Conservation (phyloP, 2,329 filamentous ascomycete genomes). For the Lachnum nothofagi region DNA sequence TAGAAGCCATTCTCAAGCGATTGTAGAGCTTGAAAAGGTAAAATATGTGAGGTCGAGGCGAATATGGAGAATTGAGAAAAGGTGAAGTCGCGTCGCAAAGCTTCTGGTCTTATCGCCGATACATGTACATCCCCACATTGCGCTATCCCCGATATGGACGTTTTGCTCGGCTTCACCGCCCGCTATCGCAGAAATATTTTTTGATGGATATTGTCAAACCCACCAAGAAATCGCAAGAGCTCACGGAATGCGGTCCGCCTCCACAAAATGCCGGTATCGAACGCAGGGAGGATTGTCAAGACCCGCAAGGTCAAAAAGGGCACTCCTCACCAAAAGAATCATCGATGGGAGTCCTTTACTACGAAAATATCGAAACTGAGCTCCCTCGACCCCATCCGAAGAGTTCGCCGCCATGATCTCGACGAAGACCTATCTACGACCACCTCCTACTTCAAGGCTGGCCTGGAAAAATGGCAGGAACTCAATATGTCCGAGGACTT, state of each 20-base stretch:
- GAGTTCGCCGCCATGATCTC: slow-evolving; percentile 78
- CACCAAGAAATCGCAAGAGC: background rate
- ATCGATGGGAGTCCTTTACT: slow-evolving; percentile 88
- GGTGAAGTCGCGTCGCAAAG: background rate
- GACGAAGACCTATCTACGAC: slow-evolving; percentile 69
- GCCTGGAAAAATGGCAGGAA: slow-evolving; percentile 83
- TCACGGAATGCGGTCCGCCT: slow-evolving; percentile 11
- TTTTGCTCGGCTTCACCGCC: slow-evolving; percentile 16
- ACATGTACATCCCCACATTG: slow-evolving; percentile 17
- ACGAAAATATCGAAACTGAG: slow-evolving; percentile 86
- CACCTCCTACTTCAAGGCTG: slow-evolving; percentile 81
- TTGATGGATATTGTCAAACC: background rate
- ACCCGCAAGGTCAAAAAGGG: slow-evolving; percentile 63
- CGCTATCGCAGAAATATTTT: slow-evolving; percentile 9
- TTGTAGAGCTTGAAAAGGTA: background rate
- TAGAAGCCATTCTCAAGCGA: slow-evolving; percentile 43
- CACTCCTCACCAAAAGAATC: slow-evolving; percentile 73
- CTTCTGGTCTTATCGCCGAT: slow-evolving; percentile 9
- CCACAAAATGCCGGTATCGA: slow-evolving; percentile 55
- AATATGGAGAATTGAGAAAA: background rate
- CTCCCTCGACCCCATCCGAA: slow-evolving; percentile 83
- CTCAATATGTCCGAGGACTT: slow-evolving; percentile 84
- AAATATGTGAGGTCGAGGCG: background rate
- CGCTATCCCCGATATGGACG: slow-evolving; percentile 2
- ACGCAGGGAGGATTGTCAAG: slow-evolving; percentile 64